Conservation (phyloP, 1,139 yeast genomes). For the Kluyveromyces marxianus region DNA sequence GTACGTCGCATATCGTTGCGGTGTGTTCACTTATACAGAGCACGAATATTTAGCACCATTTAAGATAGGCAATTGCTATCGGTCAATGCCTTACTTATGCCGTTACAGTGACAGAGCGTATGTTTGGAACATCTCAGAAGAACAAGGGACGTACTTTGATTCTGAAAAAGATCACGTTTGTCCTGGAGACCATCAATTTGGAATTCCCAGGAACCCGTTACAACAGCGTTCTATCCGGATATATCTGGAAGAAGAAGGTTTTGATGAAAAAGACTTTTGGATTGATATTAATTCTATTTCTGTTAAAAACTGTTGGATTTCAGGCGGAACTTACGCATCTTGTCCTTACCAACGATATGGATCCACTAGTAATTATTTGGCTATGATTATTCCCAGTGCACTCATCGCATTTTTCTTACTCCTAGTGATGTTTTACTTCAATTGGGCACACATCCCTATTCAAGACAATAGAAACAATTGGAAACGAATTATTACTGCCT, state of each 20-base stretch:
- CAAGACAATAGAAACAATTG: conserved; percentile 50
- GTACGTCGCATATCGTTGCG: conserved; percentile 51
- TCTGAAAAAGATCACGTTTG: conserved; percentile 40
- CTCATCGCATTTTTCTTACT: conserved; percentile 48
- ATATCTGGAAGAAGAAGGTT: conserved; percentile 14
- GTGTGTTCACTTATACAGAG: conserved; percentile 30
- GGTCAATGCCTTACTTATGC: conserved; percentile 49
- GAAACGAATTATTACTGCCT: conserved; percentile 40
- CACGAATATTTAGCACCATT: conserved; percentile 41
- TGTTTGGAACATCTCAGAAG: conserved; percentile 42
- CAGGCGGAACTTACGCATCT: conserved; percentile 69
- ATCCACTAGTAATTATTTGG: conserved; percentile 49
- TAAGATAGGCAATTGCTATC: conserved; percentile 59
- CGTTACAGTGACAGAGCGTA: conserved; percentile 35
- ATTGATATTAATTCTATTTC: conserved; percentile 76
- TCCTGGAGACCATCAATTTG: conserved; percentile 44
- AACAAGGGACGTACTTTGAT: conserved; percentile 41
- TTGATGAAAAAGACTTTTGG: conserved; percentile 44
- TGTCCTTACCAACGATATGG: conserved; percentile 70
- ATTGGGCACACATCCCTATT: conserved; percentile 39
- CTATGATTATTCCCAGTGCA: conserved; percentile 60
- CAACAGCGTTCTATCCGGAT: conserved; percentile 35
- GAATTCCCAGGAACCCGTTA: conserved; percentile 50
- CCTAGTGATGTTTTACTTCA: conserved; percentile 34
- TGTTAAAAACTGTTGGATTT: conserved; percentile 71